These are phyloP conservation scores for Xerocomus brunneocitrinus DNA, from an alignment of 768 basidiomycete species.

Conservation along the genomic window DNA sequence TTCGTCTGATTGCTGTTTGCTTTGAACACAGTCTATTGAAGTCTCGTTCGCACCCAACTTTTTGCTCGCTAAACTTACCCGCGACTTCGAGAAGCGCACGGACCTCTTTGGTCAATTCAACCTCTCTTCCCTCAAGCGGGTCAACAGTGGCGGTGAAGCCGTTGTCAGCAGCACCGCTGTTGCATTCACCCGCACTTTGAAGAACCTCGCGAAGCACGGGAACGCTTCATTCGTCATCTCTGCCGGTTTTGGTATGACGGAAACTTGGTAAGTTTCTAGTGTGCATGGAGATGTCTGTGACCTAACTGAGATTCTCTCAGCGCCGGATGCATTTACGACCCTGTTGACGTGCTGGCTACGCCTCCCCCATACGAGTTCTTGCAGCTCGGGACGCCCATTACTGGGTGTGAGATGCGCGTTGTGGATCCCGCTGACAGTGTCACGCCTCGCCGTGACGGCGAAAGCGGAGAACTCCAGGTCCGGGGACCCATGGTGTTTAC, in stretches of 20 bases:
- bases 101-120: slow-evolving; percentile 11
- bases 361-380: neutral
- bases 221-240: slow-evolving; percentile 24
- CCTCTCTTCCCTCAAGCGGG: no score
- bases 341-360: slow-evolving; percentile 16
- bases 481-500: slow-evolving; percentile 34
- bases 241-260: slow-evolving; percentile 18
- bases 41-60: slow-evolving; percentile 38
- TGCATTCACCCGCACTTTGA: no score
- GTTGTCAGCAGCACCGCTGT: slow-evolving; percentile 9
- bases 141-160: no score
- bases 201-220: slow-evolving; percentile 6
- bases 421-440: slow-evolving; percentile 21
- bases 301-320: neutral
- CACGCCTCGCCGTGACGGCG: neutral
- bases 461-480: neutral
- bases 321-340: slow-evolving; percentile 21
- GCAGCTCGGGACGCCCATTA: neutral
- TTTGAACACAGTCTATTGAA: slow-evolving; percentile 22
- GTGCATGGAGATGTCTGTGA: no score
- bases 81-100: slow-evolving; percentile 25
- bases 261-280: slow-evolving; percentile 26
- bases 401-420: slow-evolving; percentile 5
- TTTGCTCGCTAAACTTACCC: slow-evolving; percentile 34
- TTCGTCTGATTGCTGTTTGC: neutral